These are phyloP conservation scores for Schoenoplectus tabernaemontani DNA, from an alignment of 202 grass and related monocot species.

Conservation along the genomic window DNA sequence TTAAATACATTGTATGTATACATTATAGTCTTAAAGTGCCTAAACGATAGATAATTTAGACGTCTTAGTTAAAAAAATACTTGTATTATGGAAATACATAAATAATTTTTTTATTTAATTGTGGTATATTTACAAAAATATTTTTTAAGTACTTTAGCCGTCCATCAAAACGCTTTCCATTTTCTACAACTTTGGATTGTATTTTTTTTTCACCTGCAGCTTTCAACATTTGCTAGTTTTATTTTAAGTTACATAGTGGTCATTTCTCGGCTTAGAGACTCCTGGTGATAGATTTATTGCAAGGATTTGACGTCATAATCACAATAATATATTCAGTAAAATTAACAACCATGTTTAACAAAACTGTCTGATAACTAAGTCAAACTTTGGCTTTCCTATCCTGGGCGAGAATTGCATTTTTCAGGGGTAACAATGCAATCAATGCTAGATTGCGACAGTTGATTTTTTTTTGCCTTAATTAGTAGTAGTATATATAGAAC, in stretches of 20 bases:
- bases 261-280: neutral
- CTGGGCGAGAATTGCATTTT: neutral
- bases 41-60: neutral
- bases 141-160: neutral
- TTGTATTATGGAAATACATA: too few relatives aligned
- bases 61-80: too few relatives aligned
- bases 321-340: neutral
- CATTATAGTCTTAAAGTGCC: neutral
- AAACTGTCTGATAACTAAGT: neutral
- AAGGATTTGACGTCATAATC: neutral
- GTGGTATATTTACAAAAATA: too few relatives aligned
- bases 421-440: slow-evolving; percentile 3
- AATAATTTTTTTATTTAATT: too few relatives aligned
- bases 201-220: neutral
- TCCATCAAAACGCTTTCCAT: neutral
- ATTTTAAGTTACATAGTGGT: neutral
- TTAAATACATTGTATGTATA: neutral
- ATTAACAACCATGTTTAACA: neutral
- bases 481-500: neutral
- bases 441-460: slow-evolving; percentile 11
- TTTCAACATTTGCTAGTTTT: neutral
- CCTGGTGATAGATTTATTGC: neutral
- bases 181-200: neutral
- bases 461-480: neutral
- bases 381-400: neutral